Evolutionary conservation across 306 rosid species (phyloP), one percentile per base, ranked within the genome.

Genomic region (Delonix regia): DNA sequence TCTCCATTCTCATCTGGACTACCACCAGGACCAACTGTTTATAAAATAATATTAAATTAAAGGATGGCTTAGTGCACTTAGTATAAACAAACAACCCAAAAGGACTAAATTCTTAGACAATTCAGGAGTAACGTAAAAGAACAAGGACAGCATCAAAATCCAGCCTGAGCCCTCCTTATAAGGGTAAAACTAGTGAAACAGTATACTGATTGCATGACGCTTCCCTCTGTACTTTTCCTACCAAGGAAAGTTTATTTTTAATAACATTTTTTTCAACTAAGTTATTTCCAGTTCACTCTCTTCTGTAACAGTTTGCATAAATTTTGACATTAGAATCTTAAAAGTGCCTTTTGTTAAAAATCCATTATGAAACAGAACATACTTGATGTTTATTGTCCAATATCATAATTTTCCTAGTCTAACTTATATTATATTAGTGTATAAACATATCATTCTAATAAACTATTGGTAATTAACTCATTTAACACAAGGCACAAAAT

Each of bases 1-100:
- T 95, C 99, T 64, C 98, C 99, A 30, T 92, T 92, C 83, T 95
- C 99, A 76, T 95, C 94, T 19, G 99, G 98, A 86, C 98, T 95
- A 52, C 99, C 99, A 73, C 99, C 99, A 1, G 99, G 99, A 70
- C 98, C 98, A 83, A 95, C 98, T 95, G 85, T 78, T 69, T 2
- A 68, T 70, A 81, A 42, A 60, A 33, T 73, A 14, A 59, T 57
- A 24, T 7, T 25, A 13, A 49, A 67, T 68, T 45, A 62, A 81
- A 47, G 45, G 24, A 72, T 22, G 52, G 55, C 2, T 14, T 52
- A 48, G 34, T 41, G 19, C 24, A 39, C 52, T 45, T 36, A 71
- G 38, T n/a, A 41, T 11, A 10, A 75, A 8, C 8, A 55, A 61
- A 71, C 11, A 81, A 74, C n/a, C 34, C 18, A 28, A 63, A 60